Conservation (phyloP, 2,329 filamentous ascomycete species). For the Aspergillus niger region DNA sequence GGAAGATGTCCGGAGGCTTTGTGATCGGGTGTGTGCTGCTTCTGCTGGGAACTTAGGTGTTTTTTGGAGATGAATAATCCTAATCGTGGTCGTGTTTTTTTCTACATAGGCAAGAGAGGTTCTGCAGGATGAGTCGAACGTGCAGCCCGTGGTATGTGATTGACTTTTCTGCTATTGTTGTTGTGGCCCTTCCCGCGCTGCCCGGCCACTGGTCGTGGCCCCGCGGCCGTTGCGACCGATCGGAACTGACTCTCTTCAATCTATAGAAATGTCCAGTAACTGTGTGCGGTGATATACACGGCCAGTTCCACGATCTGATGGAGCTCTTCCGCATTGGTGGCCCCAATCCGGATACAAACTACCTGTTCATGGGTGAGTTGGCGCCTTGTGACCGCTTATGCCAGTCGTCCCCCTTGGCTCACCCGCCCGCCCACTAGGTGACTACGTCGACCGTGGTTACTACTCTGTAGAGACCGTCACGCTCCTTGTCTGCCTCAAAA, state of each 20-base stretch:
- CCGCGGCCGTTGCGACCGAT: conserved; percentile 15
- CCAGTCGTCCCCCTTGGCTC: background rate
- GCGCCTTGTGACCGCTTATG: conserved; percentile 1
- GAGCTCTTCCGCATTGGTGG: conserved; percentile 99
- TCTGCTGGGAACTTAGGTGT: conserved; percentile 4
- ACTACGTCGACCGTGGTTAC: conserved; percentile 98
- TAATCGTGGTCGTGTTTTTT: conserved; percentile 21
- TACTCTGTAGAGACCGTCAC: conserved; percentile 99
- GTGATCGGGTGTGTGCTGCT: conserved; percentile 77
- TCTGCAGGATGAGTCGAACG: conserved; percentile 95
- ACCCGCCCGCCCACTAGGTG: conserved; percentile 58
- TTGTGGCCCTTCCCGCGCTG: conserved; percentile 17
- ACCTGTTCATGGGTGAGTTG: conserved; percentile 91
- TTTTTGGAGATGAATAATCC: background rate
- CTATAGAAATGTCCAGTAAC: conserved; percentile 94
- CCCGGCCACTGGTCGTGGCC: conserved; percentile 8
- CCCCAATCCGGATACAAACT: conserved; percentile 97
- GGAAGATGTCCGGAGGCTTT: conserved; percentile 90
- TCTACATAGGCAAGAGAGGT: conserved; percentile 80
- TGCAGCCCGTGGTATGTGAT: conserved; percentile 87
- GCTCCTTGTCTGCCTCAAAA: conserved; percentile 93
- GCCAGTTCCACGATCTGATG: conserved; percentile 98
- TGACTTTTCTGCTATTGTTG: conserved; percentile 18
- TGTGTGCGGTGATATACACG: conserved; percentile 98
- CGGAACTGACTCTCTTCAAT: conserved; percentile 23